These are phyloP conservation scores for Backusella luteola DNA, from an alignment of 192 early-diverging fungal genomes.

Conservation along the genomic window DNA sequence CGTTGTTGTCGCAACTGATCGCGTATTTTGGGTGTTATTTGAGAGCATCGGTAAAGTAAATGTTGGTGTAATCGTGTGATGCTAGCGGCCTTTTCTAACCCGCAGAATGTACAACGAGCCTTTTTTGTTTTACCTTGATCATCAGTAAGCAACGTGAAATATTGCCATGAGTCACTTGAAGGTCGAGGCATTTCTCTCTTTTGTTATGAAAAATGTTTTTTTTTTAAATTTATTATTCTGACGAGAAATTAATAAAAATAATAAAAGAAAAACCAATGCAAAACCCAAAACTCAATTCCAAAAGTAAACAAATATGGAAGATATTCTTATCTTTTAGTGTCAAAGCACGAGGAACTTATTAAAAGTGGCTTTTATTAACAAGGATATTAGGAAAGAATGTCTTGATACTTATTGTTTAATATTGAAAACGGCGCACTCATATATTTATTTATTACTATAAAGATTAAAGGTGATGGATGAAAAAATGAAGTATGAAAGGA, in stretches of 20 bases:
- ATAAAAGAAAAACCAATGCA: neutral
- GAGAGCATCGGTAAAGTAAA: slow-evolving; percentile 9
- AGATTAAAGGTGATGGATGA: neutral
- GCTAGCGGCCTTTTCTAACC: slow-evolving; percentile 13
- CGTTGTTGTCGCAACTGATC: slow-evolving; percentile 1
- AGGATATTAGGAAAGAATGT: neutral
- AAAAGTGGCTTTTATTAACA: neutral
- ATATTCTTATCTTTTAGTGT: neutral
- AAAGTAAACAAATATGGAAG: neutral
- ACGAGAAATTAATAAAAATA: neutral
- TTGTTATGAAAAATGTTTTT: neutral
- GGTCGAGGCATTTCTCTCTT: slow-evolving; percentile 19
- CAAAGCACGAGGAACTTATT: neutral
- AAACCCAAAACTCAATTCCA: neutral
- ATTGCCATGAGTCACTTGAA: slow-evolving; percentile 13
- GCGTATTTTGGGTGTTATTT: neutral
- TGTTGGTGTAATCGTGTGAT: slow-evolving; percentile 18
- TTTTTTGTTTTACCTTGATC: slow-evolving; percentile 2
- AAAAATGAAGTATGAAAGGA: neutral
- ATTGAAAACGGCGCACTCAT: neutral
- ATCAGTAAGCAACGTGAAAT: slow-evolving; percentile 1
- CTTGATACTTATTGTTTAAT: neutral
- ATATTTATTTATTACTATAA: neutral
- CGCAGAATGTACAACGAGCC: slow-evolving; percentile 15
- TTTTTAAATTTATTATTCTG: neutral